Percentiles rank a stretch among this genome's conserved stretches.
Conservation (phyloP, 805 yeast genomes). For the Tetrapisispora nanseiensis region DNA sequence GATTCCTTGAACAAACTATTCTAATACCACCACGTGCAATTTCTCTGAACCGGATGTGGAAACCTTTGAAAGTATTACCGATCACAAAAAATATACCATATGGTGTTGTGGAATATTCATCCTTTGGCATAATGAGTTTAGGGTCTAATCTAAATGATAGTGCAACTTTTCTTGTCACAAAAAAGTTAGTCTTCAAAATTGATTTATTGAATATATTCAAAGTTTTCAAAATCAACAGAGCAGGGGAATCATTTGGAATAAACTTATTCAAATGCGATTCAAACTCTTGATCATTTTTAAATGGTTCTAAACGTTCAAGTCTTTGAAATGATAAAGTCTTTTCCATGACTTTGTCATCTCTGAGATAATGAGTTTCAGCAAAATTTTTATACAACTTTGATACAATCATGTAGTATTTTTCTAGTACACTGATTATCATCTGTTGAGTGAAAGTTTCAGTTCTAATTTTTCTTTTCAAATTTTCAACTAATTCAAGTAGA, state of each 20-base stretch:
- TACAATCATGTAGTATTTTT: conserved; percentile 58
- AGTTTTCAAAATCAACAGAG: conserved; percentile 69
- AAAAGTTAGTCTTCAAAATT: conserved; percentile 87
- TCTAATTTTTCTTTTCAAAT: conserved; percentile 80
- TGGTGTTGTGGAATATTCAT: conserved; percentile 88
- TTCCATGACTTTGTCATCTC: conserved; percentile 39
- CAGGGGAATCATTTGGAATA: conserved; percentile 69
- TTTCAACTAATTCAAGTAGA: conserved; percentile 58
- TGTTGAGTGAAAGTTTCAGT: conserved; percentile 88
- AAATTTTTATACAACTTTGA: conserved; percentile 81
- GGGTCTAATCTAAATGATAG: conserved; percentile 88
- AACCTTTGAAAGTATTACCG: conserved; percentile 94
- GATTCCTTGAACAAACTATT: conserved; percentile 77
- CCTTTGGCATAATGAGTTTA: conserved; percentile 58
- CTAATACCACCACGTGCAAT: conserved; percentile 98
- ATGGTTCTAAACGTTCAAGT: conserved; percentile 65
- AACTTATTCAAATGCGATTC: conserved; percentile 53
- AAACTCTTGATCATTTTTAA: conserved; percentile 66
- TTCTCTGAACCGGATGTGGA: conserved; percentile 94
- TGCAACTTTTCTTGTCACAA: conserved; percentile 89
- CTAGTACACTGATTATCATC: conserved; percentile 69
- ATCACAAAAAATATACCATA: conserved; percentile 92
- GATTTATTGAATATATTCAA: conserved; percentile 77
- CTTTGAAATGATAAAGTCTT: conserved; percentile 83
- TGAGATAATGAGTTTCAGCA: conserved; percentile 81